Evolutionary conservation across 2,329 filamentous ascomycete species (phyloP).

Genomic region (Monascus ruber): DNA sequence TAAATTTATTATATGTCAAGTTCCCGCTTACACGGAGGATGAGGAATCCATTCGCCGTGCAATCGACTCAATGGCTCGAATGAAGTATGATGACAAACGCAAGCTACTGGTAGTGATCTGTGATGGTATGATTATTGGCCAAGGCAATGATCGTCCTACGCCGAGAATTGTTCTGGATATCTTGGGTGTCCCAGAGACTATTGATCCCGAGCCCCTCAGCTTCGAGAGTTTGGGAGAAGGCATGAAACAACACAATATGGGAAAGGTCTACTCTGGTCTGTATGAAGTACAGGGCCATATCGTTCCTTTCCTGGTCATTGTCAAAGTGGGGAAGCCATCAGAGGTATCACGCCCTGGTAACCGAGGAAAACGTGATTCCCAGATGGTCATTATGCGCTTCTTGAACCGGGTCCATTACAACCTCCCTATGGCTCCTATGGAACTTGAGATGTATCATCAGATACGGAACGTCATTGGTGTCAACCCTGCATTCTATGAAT

Average conservation of each 20-base stretch:
- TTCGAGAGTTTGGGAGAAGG: constrained; percentile 95
- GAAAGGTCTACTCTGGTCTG: constrained; percentile 92
- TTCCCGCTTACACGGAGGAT: constrained; percentile 95
- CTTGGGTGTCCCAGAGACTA: constrained; percentile 81
- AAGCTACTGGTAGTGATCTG: constrained; percentile 89
- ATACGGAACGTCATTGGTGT: constrained; percentile 98
- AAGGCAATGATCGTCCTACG: constrained; percentile 92
- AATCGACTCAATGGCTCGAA: constrained; percentile 88
- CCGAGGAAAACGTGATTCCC: constrained; percentile 97
- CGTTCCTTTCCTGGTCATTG: constrained; percentile 89
- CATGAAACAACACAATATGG: constrained; percentile 98
- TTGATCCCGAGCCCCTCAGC: constrained; percentile 90
- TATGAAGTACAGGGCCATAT: constrained; percentile 98
- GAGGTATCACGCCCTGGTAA: constrained; percentile 72
- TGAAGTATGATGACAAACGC: constrained; percentile 96
- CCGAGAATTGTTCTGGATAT: constrained; percentile 95
- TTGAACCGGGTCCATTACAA: constrained; percentile 98
- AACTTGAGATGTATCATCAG: constrained; percentile 97
- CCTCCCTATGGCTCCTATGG: constrained; percentile 85
- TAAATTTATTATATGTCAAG: constrained; percentile 96
- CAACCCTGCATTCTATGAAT: constrained; percentile 97
- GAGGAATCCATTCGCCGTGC: constrained; percentile 94
- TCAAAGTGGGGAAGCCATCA: constrained; percentile 86
- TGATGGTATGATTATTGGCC: constrained; percentile 98
- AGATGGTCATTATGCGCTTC: constrained; percentile 98